Base-by-base conservation (phyloP, 208 protist species). In the Perkinsela sp. region DNA sequence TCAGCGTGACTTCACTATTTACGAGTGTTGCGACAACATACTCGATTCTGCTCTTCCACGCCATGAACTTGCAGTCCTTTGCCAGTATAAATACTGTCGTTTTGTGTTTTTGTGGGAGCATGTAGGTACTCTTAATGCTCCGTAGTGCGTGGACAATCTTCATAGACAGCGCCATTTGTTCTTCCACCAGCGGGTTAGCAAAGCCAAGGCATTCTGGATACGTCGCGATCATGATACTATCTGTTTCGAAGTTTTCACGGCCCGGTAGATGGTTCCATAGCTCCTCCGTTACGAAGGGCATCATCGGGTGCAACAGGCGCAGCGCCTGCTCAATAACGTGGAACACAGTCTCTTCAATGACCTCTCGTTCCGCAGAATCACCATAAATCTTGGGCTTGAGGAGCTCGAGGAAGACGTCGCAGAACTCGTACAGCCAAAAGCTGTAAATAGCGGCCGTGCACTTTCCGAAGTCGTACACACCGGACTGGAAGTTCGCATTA, bases 221-320 rank as follows among this genome's bases (percentile, higher is more conserved):
- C 66, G 78, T 73, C 0, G 83, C 79, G 16, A 93, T 76, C 86
- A 94, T 93, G 73, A 94, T 93, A 6, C 76, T 80, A 40, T 90
- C 72, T 31, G 68, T 76, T 0, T 57, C 72, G 80, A 78, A 96
- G 67, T 71, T 87, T 69, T 66, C 72, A 74, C 82, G 87, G 75
- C 90, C 78, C 6, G 90, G 90, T 69, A 94, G 76, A 48, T 80
- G 85, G 77, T 98, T 95, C 89, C 94, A 99, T 0, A 99, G 73
- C 76, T 98, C 95, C 84, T 99, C 97, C 28, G 96, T 97, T 31
- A 99, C 72, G 75, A 96, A 99, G 29, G 97, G 97, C 95, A 99
- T 98, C 79, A 99, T 95, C 32, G 97, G 96, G 76, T 98, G 95
- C 0, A 98, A 77, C 69, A 99, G 67, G 68, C 91, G 82, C n/a